Percentiles rank a stretch among this genome's conserved stretches.
Conservation (phyloP, 257 asterid species). For the Primulina huaijiensis region DNA sequence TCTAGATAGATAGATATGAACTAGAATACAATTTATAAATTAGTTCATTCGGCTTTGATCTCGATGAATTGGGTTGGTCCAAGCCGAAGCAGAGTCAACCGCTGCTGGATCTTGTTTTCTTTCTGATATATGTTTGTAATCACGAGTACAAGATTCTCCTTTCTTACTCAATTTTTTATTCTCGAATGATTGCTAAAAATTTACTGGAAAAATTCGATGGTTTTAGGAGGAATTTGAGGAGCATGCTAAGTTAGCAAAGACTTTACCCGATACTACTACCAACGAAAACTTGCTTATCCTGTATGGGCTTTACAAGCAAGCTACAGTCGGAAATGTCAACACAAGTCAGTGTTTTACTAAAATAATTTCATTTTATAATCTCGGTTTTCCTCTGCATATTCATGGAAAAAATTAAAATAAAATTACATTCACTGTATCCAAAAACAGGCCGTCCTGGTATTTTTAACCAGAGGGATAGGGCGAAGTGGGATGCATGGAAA, state of each 20-base stretch:
- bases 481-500: constrained; percentile 99
- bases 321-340: constrained; percentile 69
- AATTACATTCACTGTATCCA: not conserved
- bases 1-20: no score
- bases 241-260: constrained; percentile 82
- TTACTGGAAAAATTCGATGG: not conserved
- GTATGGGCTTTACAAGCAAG: constrained; percentile 91
- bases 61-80: not conserved
- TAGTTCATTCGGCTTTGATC: not conserved
- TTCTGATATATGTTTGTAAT: not conserved
- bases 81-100: not conserved
- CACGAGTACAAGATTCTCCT: not conserved
- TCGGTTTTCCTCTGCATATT: not conserved
- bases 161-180: not conserved
- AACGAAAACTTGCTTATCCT: constrained; percentile 73
- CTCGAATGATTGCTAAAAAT: not conserved
- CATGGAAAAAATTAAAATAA: not conserved
- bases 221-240: constrained; percentile 89
- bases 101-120: not conserved
- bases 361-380: not conserved
- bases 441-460: constrained; percentile 88
- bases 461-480: constrained; percentile 71
- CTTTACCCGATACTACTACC: constrained; percentile 65
- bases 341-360: constrained; percentile 49
- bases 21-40: not conserved